These are phyloP conservation scores for Jackrogersella multiformis DNA, from an alignment of 495 filamentous ascomycete species.

Conservation along the genomic window DNA sequence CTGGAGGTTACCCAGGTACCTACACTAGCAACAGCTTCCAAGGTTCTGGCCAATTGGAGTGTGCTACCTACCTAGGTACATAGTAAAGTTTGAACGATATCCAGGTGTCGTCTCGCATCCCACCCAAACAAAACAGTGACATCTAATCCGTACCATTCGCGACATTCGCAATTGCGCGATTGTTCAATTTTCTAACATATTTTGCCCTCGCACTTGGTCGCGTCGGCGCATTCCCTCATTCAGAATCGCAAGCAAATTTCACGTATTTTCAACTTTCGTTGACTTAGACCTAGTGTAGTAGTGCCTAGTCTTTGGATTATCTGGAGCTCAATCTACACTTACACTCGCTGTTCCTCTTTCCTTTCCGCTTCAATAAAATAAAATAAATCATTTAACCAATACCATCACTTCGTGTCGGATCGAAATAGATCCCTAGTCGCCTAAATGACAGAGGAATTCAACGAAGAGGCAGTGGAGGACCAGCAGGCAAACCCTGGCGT, in stretches of 20 bases:
- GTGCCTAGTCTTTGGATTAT: not conserved
- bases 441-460: conserved; percentile 53
- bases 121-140: too few relatives aligned
- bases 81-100: not conserved
- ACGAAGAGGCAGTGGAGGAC: conserved; percentile 50
- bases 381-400: not conserved
- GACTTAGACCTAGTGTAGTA: not conserved
- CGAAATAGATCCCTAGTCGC: not conserved
- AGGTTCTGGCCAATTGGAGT: conserved; percentile 7
- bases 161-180: conserved; percentile 9
- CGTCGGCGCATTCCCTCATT: conserved; percentile 20
- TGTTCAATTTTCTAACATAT: not conserved
- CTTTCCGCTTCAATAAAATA: too few relatives aligned
- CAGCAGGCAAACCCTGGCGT: conserved; percentile 48
- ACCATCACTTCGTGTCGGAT: not conserved
- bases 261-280: not conserved
- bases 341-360: too few relatives aligned
- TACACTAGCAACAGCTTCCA: not conserved
- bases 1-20: not conserved
- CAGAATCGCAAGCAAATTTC: not conserved
- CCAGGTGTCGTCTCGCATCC: too few relatives aligned
- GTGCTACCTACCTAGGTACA: not conserved
- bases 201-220: not conserved
- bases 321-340: not conserved
- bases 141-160: too few relatives aligned